Evolutionary conservation across 2,329 filamentous ascomycete species (phyloP).

Genomic region (Ambrosiella xylebori): DNA sequence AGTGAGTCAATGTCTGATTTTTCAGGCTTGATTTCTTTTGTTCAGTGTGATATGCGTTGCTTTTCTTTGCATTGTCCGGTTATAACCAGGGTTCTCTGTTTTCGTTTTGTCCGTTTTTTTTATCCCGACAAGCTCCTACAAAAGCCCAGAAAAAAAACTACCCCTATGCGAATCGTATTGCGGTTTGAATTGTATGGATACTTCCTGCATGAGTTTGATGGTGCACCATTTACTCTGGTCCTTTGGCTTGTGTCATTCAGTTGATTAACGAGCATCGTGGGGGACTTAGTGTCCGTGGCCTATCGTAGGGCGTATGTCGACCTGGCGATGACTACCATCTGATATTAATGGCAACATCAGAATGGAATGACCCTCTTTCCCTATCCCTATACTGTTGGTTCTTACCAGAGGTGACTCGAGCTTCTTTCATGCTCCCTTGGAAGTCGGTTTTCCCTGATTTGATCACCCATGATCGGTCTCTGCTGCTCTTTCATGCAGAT

Average conservation of each 20-base stretch:
- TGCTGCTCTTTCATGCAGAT: background rate
- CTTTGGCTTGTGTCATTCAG: background rate
- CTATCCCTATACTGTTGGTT: background rate
- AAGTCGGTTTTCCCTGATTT: background rate
- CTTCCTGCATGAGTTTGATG: background rate
- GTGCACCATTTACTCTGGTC: background rate
- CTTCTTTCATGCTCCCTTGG: background rate
- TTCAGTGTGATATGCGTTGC: too few relatives aligned
- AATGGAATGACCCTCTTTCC: background rate
- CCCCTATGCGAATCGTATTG: background rate
- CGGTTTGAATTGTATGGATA: too few relatives aligned
- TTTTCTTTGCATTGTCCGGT: too few relatives aligned
- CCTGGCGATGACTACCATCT: background rate
- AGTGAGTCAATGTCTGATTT: too few relatives aligned
- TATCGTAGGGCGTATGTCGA: background rate
- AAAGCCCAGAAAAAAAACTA: conserved; percentile 2
- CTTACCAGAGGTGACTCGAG: background rate
- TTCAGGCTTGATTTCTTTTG: too few relatives aligned
- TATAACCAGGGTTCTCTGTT: too few relatives aligned
- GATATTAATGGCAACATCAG: background rate
- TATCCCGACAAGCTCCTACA: background rate
- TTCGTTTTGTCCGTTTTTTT: background rate
- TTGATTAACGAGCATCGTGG: background rate
- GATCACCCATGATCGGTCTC: background rate
- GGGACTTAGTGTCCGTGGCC: background rate